These are phyloP conservation scores for Solanum acaule DNA, from an alignment of 257 asterid genomes.

Conservation along the genomic window DNA sequence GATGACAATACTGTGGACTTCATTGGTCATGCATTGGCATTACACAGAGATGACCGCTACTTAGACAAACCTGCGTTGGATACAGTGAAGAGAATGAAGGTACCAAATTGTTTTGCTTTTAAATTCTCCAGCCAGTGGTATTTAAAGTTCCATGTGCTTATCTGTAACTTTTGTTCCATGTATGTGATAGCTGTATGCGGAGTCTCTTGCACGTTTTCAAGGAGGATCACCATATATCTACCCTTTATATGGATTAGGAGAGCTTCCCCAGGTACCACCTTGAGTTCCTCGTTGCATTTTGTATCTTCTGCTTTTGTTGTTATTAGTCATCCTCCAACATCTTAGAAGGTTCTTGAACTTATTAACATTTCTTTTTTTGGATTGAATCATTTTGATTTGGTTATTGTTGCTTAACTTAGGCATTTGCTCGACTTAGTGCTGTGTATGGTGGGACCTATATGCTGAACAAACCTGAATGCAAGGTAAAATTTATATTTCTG, in stretches of 20 bases:
- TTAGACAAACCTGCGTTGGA: slow-evolving; percentile 78
- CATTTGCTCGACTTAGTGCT: slow-evolving; percentile 95
- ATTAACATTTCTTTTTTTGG: neutral
- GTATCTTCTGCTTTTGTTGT: neutral
- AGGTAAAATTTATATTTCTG: slow-evolving; percentile 29
- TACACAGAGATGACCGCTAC: slow-evolving; percentile 82
- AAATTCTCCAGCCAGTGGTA: neutral
- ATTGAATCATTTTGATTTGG: neutral
- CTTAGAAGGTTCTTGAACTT: neutral
- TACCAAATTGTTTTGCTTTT: neutral
- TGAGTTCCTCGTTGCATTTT: neutral
- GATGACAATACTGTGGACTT: slow-evolving; percentile 89
- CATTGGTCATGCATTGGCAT: slow-evolving; percentile 85
- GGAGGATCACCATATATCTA: slow-evolving; percentile 98
- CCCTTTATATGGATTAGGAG: slow-evolving; percentile 91
- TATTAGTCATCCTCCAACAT: neutral
- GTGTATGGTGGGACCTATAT: slow-evolving; percentile 98
- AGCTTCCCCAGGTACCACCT: slow-evolving; percentile 80
- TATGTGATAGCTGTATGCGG: slow-evolving; percentile 63
- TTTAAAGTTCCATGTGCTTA: neutral
- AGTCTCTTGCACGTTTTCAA: slow-evolving; percentile 81
- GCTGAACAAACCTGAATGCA: slow-evolving; percentile 90
- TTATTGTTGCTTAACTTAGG: slow-evolving; percentile 27
- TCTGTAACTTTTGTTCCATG: neutral
- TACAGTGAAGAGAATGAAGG: slow-evolving; percentile 86